These are phyloP conservation scores for Lasiosphaeriaceae sp. DNA, from an alignment of 495 filamentous ascomycete species.

Conservation along the genomic window DNA sequence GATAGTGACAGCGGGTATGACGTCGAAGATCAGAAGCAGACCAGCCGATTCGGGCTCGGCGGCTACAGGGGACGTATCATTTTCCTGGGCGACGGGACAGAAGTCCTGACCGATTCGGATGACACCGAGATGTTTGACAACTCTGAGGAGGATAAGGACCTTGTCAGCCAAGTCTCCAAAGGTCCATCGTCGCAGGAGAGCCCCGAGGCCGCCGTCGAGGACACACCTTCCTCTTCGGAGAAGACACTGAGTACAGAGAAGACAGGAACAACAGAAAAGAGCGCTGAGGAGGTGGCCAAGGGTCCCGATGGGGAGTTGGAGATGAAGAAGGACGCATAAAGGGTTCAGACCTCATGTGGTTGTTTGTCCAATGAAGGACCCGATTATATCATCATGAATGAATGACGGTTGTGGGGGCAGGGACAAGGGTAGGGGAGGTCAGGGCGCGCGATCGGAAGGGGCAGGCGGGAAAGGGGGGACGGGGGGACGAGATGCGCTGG, in stretches of 20 bases:
- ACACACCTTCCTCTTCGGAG: neutral
- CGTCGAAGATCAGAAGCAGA: slow-evolving; percentile 59
- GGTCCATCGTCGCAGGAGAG: slow-evolving; percentile 11
- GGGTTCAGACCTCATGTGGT: neutral
- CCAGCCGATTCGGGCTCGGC: slow-evolving; percentile 51
- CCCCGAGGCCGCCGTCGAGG: neutral
- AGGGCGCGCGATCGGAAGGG: neutral
- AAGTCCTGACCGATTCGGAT: slow-evolving; percentile 78
- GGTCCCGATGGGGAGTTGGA: neutral
- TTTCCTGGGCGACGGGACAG: slow-evolving; percentile 88
- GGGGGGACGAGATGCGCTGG: neutral
- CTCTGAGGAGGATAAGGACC: slow-evolving; percentile 77
- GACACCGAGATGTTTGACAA: slow-evolving; percentile 92
- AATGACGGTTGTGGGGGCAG: neutral
- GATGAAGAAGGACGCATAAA: slow-evolving; percentile 1
- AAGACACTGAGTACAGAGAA: neutral
- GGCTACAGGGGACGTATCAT: slow-evolving; percentile 79
- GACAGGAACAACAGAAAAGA: neutral
- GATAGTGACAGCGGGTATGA: slow-evolving; percentile 93
- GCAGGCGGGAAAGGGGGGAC: neutral
- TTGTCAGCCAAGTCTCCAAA: slow-evolving; percentile 51
- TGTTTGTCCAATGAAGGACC: neutral
- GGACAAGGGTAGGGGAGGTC: neutral
- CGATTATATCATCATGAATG: slow-evolving; percentile 1
- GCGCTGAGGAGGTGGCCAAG: neutral